A percentile compares a stretch with the other conserved stretches of the same genome.
phyloP scores from a whole-genome alignment of 192 early-diverging fungal species.

The Rhizoclosmatium sp. region DNA sequence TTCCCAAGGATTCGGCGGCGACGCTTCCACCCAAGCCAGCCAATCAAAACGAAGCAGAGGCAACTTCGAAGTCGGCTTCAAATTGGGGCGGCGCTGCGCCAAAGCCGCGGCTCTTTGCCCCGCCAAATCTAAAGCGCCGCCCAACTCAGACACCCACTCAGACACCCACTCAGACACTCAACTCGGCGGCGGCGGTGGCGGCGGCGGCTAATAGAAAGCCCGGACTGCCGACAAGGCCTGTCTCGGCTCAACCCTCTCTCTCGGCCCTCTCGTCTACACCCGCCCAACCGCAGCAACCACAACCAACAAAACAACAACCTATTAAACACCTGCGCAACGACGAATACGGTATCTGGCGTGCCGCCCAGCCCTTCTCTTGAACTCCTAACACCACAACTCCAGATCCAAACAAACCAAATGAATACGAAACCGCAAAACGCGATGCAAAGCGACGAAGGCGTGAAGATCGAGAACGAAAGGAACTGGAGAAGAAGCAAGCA shows the following conservation, averaged over 20 bases:
- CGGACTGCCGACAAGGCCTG: not conserved
- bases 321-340: not conserved
- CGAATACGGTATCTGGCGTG: not conserved
- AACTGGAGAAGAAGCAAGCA: not conserved
- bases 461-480: conserved; percentile 37
- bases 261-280: not conserved
- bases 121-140: not conserved
- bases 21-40: not conserved
- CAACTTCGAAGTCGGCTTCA: not conserved
- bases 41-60: not conserved
- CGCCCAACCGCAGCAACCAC: conserved; percentile 11
- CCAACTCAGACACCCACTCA: not conserved
- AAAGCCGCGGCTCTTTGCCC: not conserved
- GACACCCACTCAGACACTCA: not conserved
- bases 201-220: not conserved
- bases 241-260: no score
- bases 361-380: not conserved
- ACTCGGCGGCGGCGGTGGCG: not conserved
- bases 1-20: not conserved
- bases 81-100: not conserved
- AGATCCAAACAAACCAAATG: conserved; percentile 76
- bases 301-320: not conserved
- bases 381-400: not conserved
- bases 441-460: conserved; percentile 61
- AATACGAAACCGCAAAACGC: conserved; percentile 73